Base-by-base conservation (phyloP, 169 alveolate species). In the Theileria parva region DNA sequence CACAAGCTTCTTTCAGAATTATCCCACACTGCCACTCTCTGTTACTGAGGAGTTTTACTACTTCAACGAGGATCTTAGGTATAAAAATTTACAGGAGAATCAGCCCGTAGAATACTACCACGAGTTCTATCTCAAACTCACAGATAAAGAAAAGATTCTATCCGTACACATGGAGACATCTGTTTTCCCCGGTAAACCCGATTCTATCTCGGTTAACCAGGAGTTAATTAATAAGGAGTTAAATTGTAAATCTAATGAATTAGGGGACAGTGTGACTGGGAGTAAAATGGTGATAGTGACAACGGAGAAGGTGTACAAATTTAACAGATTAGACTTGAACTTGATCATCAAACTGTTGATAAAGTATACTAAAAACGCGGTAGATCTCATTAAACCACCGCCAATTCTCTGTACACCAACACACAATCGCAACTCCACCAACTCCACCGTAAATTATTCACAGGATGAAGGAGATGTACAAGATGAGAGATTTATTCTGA, bases 41-140 rank as follows among this genome's bases (percentile, higher is more conserved):
- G 74, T 81, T 2, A 65, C 66, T 27, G 88, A 81, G 59, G 88
- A 81, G 44, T 57, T 81, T 25, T 57, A 57, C 30, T 21, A 21
- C 37, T 57, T 57, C 30, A 57, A 57, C 66, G 66, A 57, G 34
- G 34, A 57, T 32, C 30, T 57, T 8, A 19, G 34, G 66, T 57
- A 57, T n/a, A 57, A 25, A 17, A 57, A 3, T 57, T 2, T 57
- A 0, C 30, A 57, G 13, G 66, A 57, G 17, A 17, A 53, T 69
- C 19, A 32, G n/a, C 85, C 88, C 0, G 32, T 75, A 19, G 90
- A 84, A 37, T 84, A 80, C 76, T 84, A 37, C 39, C 86, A 84
- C 51, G 78, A 70, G 48, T 77, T 84, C 15, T 84, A 77, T 48
- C 9, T 84, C 28, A 48, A 51, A 51, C 25, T 77, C 65, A 11